Percentiles rank a stretch among this genome's conserved stretches.
These are phyloP conservation scores for Talaromyces sp. DNA, from an alignment of 2,329 filamentous ascomycete species.

Conservation along the genomic window DNA sequence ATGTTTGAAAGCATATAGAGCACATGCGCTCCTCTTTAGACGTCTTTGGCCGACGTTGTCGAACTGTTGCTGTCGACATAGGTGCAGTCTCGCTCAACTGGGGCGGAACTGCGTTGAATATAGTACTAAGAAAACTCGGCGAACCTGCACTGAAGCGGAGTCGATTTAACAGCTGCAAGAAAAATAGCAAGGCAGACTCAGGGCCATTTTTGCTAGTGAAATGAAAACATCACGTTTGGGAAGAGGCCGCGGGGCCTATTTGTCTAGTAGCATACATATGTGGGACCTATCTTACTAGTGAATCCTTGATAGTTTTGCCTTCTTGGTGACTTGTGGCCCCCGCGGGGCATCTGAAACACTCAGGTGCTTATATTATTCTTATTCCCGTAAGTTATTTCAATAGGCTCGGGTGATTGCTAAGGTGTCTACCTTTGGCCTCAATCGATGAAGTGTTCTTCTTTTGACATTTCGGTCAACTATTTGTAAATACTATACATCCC, in stretches of 20 bases:
- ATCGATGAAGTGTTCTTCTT: no score
- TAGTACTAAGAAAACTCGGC: no score
- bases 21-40: neutral
- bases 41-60: neutral
- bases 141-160: neutral
- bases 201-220: neutral
- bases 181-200: neutral
- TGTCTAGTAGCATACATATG: neutral
- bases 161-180: neutral
- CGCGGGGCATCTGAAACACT: no score
- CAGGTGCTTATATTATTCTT: no score
- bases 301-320: neutral
- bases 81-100: neutral
- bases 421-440: no score
- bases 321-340: no score
- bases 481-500: no score
- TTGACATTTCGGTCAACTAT: no score
- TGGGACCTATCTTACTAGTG: neutral
- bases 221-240: neutral
- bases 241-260: neutral
- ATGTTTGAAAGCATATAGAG: slow-evolving; percentile 4
- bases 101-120: neutral
- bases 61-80: neutral
- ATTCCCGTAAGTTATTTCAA: no score
- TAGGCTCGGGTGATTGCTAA: no score